Evolutionary conservation across 768 basidiomycete genomes (phyloP).

Genomic region (Suillus bovinus): DNA sequence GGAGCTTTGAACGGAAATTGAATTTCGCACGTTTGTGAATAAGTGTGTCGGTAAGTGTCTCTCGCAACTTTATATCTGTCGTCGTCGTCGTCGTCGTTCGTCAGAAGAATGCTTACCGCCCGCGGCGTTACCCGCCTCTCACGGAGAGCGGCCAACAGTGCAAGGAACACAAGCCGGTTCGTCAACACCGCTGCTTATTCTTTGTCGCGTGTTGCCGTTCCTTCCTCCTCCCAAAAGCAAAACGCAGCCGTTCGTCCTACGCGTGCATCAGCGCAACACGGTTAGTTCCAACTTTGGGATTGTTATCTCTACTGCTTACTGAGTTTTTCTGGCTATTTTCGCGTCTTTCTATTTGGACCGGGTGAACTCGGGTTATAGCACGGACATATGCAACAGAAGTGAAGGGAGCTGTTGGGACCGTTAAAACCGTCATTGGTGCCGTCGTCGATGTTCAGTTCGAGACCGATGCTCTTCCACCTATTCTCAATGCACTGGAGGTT

Average conservation of each 20-base stretch:
- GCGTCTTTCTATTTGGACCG: neutral
- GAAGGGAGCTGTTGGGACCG: conserved; percentile 67
- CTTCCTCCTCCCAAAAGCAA: conserved; percentile 42
- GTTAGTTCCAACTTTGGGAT: conserved; percentile 38
- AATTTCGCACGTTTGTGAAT: too few species aligned
- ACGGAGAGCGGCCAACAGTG: conserved; percentile 75
- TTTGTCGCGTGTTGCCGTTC: conserved; percentile 52
- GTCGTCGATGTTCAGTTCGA: conserved; percentile 99
- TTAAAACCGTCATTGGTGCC: conserved; percentile 99
- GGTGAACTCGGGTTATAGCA: conserved; percentile 37
- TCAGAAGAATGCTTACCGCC: conserved; percentile 75
- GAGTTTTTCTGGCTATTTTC: conserved; percentile 10
- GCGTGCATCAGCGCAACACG: conserved; percentile 48
- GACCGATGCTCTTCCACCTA: conserved; percentile 85
- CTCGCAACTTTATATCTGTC: neutral
- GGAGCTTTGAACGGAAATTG: too few species aligned
- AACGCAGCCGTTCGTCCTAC: conserved; percentile 49
- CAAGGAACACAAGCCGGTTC: conserved; percentile 72
- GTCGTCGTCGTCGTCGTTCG: conserved; percentile 27
- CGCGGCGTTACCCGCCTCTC: conserved; percentile 88
- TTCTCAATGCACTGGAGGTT: conserved; percentile 98
- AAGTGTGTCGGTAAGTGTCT: too few species aligned
- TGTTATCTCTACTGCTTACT: neutral
- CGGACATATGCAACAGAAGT: conserved; percentile 94
- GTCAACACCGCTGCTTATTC: conserved; percentile 73